These are phyloP conservation scores for Mucor indicus DNA, from an alignment of 371 early-diverging fungal species.

Conservation along the genomic window DNA sequence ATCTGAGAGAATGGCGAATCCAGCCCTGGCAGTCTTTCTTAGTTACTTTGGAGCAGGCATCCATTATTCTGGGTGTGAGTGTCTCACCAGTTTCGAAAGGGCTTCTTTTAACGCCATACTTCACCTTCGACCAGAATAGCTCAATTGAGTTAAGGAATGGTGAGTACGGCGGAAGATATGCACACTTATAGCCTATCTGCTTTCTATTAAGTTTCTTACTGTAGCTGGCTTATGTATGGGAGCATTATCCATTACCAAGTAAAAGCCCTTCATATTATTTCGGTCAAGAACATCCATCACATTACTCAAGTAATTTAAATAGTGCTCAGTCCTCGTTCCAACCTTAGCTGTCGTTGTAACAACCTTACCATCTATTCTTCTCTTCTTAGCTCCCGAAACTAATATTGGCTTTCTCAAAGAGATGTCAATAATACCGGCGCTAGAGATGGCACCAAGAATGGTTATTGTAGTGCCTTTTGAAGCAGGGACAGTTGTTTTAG, in stretches of 20 bases:
- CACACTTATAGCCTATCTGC: constrained; percentile 3
- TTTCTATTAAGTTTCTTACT: constrained; percentile 1
- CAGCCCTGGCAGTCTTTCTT: no score
- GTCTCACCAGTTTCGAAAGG: no score
- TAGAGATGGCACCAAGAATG: constrained; percentile 13
- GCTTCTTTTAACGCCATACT: no score
- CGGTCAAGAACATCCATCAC: constrained; percentile 7
- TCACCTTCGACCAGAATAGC: no score
- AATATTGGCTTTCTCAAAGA: constrained; percentile 12
- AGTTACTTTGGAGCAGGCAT: no score
- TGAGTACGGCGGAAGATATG: no score
- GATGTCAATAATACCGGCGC: constrained; percentile 8
- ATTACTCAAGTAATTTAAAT: background rate
- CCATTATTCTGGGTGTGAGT: no score
- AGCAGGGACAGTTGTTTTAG: constrained; percentile 1
- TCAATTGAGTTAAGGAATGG: no score
- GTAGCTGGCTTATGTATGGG: background rate
- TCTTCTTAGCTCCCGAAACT: constrained; percentile 7
- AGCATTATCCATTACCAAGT: constrained; percentile 8
- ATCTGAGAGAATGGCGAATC: no score
- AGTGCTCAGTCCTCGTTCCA: background rate
- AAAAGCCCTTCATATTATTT: constrained; percentile 1
- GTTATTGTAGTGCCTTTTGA: constrained; percentile 10
- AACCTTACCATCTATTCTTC: constrained; percentile 2
- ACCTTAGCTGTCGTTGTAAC: background rate